These are phyloP conservation scores for Eragrostis nindensis DNA, from an alignment of 176 grass and related monocot genomes.

Conservation along the genomic window DNA sequence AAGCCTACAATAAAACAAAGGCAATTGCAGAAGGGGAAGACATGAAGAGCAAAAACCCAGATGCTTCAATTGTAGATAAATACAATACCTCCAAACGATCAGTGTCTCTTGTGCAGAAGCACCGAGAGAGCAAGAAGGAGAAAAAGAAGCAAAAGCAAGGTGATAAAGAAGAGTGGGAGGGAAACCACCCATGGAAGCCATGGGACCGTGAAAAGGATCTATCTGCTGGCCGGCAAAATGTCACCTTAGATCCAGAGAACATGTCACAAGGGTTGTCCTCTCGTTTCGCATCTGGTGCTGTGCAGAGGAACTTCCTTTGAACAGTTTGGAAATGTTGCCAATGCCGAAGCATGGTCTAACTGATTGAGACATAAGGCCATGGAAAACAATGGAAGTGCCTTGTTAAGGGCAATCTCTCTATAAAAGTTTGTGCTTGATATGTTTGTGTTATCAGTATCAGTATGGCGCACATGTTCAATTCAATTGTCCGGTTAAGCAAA, in stretches of 20 bases:
- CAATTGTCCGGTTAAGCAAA: no score
- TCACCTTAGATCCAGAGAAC: slow-evolving; percentile 64
- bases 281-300: slow-evolving; percentile 76
- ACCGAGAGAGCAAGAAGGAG: slow-evolving; percentile 72
- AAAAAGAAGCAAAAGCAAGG: slow-evolving; percentile 63
- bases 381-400: background rate
- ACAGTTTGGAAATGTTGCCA: background rate
- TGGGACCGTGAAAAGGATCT: slow-evolving; percentile 98
- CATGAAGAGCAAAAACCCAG: slow-evolving; percentile 40
- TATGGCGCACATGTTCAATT: background rate
- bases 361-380: background rate
- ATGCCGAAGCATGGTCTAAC: background rate
- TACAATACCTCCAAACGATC: slow-evolving; percentile 77
- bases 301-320: slow-evolving; percentile 87
- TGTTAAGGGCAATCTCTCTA: background rate
- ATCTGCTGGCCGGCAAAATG: slow-evolving; percentile 70
- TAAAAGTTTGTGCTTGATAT: background rate
- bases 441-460: background rate
- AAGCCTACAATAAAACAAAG: slow-evolving; percentile 90
- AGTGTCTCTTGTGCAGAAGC: slow-evolving; percentile 77
- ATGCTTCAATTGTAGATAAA: slow-evolving; percentile 82
- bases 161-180: slow-evolving; percentile 83
- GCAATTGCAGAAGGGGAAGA: slow-evolving; percentile 73
- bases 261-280: slow-evolving; percentile 74
- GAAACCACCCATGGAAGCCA: slow-evolving; percentile 93